These are phyloP conservation scores for Hyaloscypha finlandica DNA, from an alignment of 495 filamentous ascomycete genomes.

Conservation along the genomic window DNA sequence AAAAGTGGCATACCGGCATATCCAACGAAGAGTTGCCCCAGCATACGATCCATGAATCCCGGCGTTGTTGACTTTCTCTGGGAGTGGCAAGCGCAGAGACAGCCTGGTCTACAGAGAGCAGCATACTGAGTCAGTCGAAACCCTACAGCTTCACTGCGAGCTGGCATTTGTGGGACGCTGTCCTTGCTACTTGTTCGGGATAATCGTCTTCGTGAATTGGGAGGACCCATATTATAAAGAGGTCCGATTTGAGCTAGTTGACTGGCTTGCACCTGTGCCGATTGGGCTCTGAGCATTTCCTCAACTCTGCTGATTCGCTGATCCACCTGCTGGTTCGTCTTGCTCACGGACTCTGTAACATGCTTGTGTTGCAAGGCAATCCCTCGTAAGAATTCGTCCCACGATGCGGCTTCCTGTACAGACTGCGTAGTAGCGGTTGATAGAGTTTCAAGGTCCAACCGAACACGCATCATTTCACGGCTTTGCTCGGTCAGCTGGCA, in stretches of 20 bases:
- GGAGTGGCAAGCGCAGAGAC: background rate
- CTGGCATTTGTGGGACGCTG: background rate
- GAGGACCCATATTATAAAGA: background rate
- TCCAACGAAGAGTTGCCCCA: background rate
- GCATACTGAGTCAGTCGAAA: background rate
- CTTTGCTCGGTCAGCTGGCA: too few species aligned
- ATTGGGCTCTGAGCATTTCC: slow-evolving; percentile 19
- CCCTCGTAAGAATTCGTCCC: slow-evolving; percentile 1
- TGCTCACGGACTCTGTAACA: slow-evolving; percentile 1
- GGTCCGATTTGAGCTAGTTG: slow-evolving; percentile 1
- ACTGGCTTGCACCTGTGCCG: slow-evolving; percentile 8
- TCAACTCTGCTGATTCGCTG: slow-evolving; percentile 13
- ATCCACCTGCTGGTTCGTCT: slow-evolving; percentile 5
- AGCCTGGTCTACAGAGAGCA: background rate
- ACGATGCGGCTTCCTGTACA: background rate
- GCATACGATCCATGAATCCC: background rate
- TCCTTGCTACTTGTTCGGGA: background rate
- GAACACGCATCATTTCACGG: too few species aligned
- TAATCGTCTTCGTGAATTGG: background rate
- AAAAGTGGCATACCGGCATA: background rate
- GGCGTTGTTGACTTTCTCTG: background rate
- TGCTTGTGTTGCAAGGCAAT: slow-evolving; percentile 5
- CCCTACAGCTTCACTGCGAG: background rate
- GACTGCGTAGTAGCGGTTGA: background rate
- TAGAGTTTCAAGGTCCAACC: too few species aligned